phyloP scores from a whole-genome alignment of 306 rosid genomes.

The Prunus fruticosa region DNA sequence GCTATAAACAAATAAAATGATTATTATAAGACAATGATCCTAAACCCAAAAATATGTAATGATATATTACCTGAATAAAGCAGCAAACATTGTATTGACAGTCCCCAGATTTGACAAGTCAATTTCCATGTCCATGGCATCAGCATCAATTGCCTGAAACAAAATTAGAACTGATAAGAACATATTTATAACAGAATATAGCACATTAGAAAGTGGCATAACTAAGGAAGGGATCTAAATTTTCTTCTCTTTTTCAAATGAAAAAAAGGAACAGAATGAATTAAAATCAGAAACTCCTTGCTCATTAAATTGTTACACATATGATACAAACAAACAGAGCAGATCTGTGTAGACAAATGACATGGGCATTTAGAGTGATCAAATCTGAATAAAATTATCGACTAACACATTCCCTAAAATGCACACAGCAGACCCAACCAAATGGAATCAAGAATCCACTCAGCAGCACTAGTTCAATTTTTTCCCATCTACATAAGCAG shows the following conservation, averaged over 20 bases:
- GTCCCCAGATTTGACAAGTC: constrained; percentile 99
- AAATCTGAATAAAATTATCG: not conserved
- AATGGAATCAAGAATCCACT: not conserved
- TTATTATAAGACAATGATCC: constrained; percentile 13
- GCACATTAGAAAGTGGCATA: not conserved
- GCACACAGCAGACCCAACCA: not conserved
- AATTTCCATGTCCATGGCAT: constrained; percentile 96
- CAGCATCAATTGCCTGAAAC: constrained; percentile 84
- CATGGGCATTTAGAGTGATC: not conserved
- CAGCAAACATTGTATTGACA: constrained; percentile 98
- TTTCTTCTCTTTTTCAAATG: not conserved
- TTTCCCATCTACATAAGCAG: no score
- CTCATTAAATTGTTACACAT: no score
- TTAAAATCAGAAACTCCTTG: not conserved
- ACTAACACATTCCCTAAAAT: not conserved
- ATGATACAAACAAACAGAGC: no score
- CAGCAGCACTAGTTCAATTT: not conserved
- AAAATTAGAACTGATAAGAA: not conserved
- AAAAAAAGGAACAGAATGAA: not conserved
- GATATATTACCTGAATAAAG: constrained; percentile 85
- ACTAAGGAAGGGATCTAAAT: not conserved
- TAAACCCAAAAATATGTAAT: constrained; percentile 22
- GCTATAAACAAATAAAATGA: constrained; percentile 51
- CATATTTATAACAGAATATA: not conserved
- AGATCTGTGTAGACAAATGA: not conserved